Evolutionary conservation across 345 rosid species (phyloP), one percentile per base, ranked within the genome.

Genomic region (Melastoma malabathricum): DNA sequence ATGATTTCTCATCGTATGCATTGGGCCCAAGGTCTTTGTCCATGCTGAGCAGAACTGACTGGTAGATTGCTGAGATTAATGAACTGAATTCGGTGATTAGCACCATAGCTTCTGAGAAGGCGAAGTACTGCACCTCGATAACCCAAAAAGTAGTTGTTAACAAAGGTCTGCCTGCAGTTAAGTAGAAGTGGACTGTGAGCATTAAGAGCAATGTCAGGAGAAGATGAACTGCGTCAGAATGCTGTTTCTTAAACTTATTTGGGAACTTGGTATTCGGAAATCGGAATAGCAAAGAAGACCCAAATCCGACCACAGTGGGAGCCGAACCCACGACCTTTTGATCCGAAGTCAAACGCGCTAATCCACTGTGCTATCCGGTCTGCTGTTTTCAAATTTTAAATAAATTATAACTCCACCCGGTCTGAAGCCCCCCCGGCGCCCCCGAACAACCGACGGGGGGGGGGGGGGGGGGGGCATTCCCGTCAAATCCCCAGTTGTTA

Each of bases 51-150:
- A 39, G 61, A 56, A 52, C 67, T 13, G 18, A 39, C 19, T 51
- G n/a, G n/a, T 82, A 77, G 75, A 74, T 45, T 50, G 65, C 77
- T 29, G n/a, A 52, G 23, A 74, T 81, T 38, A 76, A 74, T 66
- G 80, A 80, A 48, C 62, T 87, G 50, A 76, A 77, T 52, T 70
- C 68, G 10, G 73, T 55, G 57, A 62, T 65, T 64, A 74, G 59
- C 54, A 71, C 83, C 56, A 39, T 81, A 53, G 65, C 12, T 17
- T 58, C 60, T 41, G 89, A 82, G 64, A 78, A 59, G 55, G 87
- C 75, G 95, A 92, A 63, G 71, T 87, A 56, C 62, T 92, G 53
- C 77, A 87, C 18, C 43, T 90, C n/a, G 72, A 86, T 96, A 64
- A 78, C 75, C 67, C 62, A 63, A 52, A 68, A 48, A 69, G 68